phyloP scores from a whole-genome alignment of 2,329 filamentous ascomycete species.

The Exophiala sp. region DNA sequence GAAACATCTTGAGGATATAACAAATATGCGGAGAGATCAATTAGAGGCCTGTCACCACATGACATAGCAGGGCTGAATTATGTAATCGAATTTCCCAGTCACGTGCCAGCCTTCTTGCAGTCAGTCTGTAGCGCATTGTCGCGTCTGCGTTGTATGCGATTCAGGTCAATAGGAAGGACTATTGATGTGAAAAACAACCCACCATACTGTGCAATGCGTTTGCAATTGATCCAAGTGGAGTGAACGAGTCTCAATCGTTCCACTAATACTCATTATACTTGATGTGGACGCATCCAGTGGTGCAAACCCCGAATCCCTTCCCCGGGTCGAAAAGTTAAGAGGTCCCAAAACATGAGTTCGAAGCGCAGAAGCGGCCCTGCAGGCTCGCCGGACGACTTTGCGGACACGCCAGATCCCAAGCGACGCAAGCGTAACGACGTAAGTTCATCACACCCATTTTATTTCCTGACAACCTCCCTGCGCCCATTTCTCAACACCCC shows the following conservation, averaged over 20 bases:
- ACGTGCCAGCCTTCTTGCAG: no score
- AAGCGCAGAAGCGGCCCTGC: constrained; percentile 56
- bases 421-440: constrained; percentile 33
- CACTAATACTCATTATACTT: constrained; percentile 3
- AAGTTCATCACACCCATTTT: constrained; percentile 21
- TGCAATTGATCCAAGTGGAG: background rate
- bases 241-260: background rate
- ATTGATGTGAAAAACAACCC: background rate
- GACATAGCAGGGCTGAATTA: no score
- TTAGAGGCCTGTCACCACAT: no score
- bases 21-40: no score
- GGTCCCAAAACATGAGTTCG: constrained; percentile 34
- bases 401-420: constrained; percentile 55
- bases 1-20: no score
- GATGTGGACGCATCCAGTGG: constrained; percentile 10
- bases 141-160: constrained; percentile 5
- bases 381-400: constrained; percentile 44
- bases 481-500: constrained; percentile 13
- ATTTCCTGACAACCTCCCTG: constrained; percentile 9
- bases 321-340: constrained; percentile 17
- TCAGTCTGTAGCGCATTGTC: background rate
- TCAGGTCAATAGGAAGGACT: constrained; percentile 7
- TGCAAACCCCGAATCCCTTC: constrained; percentile 15
- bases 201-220: constrained; percentile 6
- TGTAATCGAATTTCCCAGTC: no score